phyloP scores from a whole-genome alignment of 805 yeast species.

The Wickerhamomyces silvicola region DNA sequence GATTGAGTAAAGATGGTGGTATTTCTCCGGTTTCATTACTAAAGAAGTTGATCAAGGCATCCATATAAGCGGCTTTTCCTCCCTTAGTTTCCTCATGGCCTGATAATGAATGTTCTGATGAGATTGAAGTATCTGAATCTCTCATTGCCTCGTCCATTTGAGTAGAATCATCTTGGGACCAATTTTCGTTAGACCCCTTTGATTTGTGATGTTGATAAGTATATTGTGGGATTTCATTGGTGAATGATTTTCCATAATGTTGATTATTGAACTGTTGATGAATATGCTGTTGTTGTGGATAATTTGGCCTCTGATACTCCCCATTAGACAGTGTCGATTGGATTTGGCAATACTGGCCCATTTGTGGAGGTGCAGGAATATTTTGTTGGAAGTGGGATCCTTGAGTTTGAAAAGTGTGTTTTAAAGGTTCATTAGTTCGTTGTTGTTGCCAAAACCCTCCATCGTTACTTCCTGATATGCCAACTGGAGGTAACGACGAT shows the following conservation, averaged over 20 bases:
- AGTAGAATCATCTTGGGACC: constrained; percentile 28
- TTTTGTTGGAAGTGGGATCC: constrained; percentile 17
- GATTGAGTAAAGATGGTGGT: constrained; percentile 36
- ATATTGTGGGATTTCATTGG: constrained; percentile 1
- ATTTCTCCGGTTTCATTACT: constrained; percentile 29
- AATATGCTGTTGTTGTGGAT: constrained; percentile 17
- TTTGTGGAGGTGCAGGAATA: constrained; percentile 3
- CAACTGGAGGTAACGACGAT: constrained; percentile 3
- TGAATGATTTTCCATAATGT: background rate
- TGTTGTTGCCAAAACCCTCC: constrained; percentile 7
- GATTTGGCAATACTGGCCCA: no score
- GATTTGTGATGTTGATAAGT: constrained; percentile 21
- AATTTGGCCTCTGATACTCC: no score
- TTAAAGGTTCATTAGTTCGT: constrained; percentile 1
- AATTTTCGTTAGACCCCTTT: constrained; percentile 20
- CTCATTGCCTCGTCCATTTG: constrained; percentile 26
- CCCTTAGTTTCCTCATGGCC: constrained; percentile 7
- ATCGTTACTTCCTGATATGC: constrained; percentile 3
- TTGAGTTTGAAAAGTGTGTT: constrained; percentile 6
- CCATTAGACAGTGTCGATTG: no score
- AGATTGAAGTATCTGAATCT: constrained; percentile 35
- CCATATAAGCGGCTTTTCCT: constrained; percentile 31
- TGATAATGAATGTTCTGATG: constrained; percentile 29
- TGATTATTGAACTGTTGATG: constrained; percentile 12
- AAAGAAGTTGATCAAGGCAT: constrained; percentile 43